A percentile compares a stretch with the other conserved stretches of the same genome.
Evolutionary conservation across 805 yeast species (phyloP).

Genomic region (Candida rishiriensis): DNA sequence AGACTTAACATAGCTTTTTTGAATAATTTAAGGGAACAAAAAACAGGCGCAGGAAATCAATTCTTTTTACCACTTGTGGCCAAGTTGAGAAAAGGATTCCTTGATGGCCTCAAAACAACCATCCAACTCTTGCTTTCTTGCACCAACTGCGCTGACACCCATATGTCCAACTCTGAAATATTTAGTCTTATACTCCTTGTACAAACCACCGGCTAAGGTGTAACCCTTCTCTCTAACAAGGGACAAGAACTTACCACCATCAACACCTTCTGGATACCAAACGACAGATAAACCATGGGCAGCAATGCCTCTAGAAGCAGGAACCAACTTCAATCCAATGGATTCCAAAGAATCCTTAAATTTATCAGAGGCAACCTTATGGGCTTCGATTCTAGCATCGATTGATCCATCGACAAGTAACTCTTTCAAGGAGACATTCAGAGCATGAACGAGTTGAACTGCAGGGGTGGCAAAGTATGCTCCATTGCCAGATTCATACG

Average conservation of each 20-base stretch:
- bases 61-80: conserved; percentile 27
- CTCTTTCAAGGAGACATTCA: conserved; percentile 70
- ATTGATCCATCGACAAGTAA: conserved; percentile 45
- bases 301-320: conserved; percentile 54
- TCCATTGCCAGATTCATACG: conserved; percentile 73
- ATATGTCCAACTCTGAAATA: conserved; percentile 95
- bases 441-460: conserved; percentile 77
- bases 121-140: conserved; percentile 49
- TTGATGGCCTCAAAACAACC: conserved; percentile 43
- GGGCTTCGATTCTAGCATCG: conserved; percentile 58
- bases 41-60: neutral
- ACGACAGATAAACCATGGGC: conserved; percentile 87
- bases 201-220: conserved; percentile 86
- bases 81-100: conserved; percentile 36
- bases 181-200: conserved; percentile 69
- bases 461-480: conserved; percentile 98
- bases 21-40: neutral
- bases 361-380: conserved; percentile 54
- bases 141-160: conserved; percentile 75
- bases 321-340: conserved; percentile 64
- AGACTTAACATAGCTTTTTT: neutral
- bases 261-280: conserved; percentile 72
- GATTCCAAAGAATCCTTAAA: conserved; percentile 57
- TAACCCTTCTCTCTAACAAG: conserved; percentile 60
- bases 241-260: conserved; percentile 62